Base-by-base conservation (phyloP, 192 early-diverging fungal species). In the Coemansia sp. region DNA sequence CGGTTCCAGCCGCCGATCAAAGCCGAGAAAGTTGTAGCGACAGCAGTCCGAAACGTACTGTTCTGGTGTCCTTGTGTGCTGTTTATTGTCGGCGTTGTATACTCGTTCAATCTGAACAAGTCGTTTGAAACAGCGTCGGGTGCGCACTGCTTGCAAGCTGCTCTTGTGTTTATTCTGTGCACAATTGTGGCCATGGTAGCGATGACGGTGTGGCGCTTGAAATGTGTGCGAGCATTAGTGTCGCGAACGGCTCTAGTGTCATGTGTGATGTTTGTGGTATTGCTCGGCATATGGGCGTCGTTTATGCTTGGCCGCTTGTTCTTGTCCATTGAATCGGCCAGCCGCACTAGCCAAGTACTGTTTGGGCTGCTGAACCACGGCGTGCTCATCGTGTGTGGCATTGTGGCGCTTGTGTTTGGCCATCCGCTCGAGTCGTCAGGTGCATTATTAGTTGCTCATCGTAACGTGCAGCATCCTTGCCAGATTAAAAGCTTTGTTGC, bases 291-390 rank as follows among this genome's bases (percentile, higher is more conserved):
- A 27, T 73, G 71, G 71, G 65, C 65, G n/a, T 22, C 61, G 3
- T 73, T 60, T 59, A 73, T 73, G 71, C 41, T 73, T 58, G 61
- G 55, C 9, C 60, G 71, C 10, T 32, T 61, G 9, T 73, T 73
- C 59, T 60, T 73, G 13, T 39, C 13, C 11, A 37, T 73, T 23
- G 43, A 54, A 16, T 64, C 61, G 14, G 49, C 50, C 1, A 57
- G 55, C 6, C 47, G 71, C 1, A 53, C 19, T 16, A 73, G 71
- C 56, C 64, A 73, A 18, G 52, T 59, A 2, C 22, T 73, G 56
- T 61, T 50, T 47, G 29, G 43, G 14, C 37, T 67, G 20, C 65
- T 67, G 7, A 61, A 67, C 58, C 32, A 61, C 24, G 51, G 26
- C 19, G 48, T 51, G 22, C 59, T 67, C 8, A 61, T 67, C 19